Percentiles rank a stretch among this genome's conserved stretches.
Evolutionary conservation across 2,329 filamentous ascomycete species (phyloP).

Genomic region (Xylariaceae sp.): DNA sequence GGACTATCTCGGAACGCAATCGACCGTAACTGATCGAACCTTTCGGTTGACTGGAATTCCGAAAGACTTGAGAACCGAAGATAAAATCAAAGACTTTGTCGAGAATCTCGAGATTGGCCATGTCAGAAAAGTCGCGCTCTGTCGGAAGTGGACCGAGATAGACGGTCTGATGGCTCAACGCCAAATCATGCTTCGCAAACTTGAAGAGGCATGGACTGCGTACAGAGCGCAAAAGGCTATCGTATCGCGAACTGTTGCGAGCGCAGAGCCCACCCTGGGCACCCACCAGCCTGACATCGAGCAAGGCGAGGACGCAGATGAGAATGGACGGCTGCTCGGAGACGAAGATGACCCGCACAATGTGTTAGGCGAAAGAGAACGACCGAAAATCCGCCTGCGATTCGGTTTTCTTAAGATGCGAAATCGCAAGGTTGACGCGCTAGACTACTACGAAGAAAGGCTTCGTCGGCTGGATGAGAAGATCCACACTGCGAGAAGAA

Average conservation of each 20-base stretch:
- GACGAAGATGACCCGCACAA: slow-evolving; percentile 38
- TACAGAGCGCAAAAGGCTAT: slow-evolving; percentile 60
- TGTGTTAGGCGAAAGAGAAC: slow-evolving; percentile 43
- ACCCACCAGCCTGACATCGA: slow-evolving; percentile 15
- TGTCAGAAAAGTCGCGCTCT: slow-evolving; percentile 84
- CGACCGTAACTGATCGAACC: slow-evolving; percentile 92
- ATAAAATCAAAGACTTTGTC: slow-evolving; percentile 79
- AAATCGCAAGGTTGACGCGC: slow-evolving; percentile 76
- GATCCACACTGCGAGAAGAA: slow-evolving; percentile 67
- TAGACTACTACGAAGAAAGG: slow-evolving; percentile 90
- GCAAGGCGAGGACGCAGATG: slow-evolving; percentile 29
- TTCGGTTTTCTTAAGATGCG: slow-evolving; percentile 74
- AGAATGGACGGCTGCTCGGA: slow-evolving; percentile 55
- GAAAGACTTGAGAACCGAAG: slow-evolving; percentile 71
- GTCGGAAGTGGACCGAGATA: slow-evolving; percentile 79
- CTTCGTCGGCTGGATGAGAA: slow-evolving; percentile 75
- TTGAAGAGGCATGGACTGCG: slow-evolving; percentile 82
- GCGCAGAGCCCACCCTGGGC: not conserved
- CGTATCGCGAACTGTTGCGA: slow-evolving; percentile 21
- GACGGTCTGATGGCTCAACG: slow-evolving; percentile 72
- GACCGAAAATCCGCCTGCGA: slow-evolving; percentile 72
- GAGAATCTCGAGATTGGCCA: slow-evolving; percentile 86
- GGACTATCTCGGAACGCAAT: slow-evolving; percentile 87
- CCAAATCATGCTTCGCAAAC: slow-evolving; percentile 60
- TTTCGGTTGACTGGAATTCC: slow-evolving; percentile 91